Evolutionary conservation across 768 basidiomycete genomes (phyloP).

Genomic region (Amanita brunnescens): DNA sequence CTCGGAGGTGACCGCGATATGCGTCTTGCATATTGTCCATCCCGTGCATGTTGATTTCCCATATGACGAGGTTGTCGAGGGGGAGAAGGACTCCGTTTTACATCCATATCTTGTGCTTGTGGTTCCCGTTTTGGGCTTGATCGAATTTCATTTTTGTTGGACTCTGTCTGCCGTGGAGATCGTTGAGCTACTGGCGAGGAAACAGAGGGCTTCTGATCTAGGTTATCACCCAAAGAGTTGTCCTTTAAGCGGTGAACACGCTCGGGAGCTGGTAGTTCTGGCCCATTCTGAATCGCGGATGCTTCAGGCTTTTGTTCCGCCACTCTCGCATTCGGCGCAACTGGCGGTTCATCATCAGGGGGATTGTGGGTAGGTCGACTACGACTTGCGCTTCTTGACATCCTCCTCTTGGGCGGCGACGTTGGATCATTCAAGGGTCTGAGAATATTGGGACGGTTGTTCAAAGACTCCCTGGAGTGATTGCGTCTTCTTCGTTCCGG

Average conservation of each 20-base stretch:
- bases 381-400: not conserved
- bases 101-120: slow-evolving; percentile 12
- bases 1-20: slow-evolving; percentile 30
- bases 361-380: not conserved
- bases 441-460: not conserved
- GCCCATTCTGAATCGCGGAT: not conserved
- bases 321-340: not conserved
- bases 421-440: not conserved
- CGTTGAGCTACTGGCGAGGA: not conserved
- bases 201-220: not conserved
- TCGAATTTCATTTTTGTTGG: slow-evolving; percentile 9
- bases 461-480: not conserved
- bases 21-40: slow-evolving; percentile 13
- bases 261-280: not conserved
- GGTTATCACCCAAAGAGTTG: not conserved
- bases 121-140: slow-evolving; percentile 13
- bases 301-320: not conserved
- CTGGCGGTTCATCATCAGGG: not conserved
- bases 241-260: not conserved
- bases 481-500: not conserved
- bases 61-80: slow-evolving; percentile 17
- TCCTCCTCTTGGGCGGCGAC: slow-evolving; percentile 1
- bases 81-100: slow-evolving; percentile 17
- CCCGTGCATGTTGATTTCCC: slow-evolving; percentile 9
- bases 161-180: not conserved